phyloP scores from a whole-genome alignment of 371 early-diverging fungal genomes.

The Mortierella sp. region DNA sequence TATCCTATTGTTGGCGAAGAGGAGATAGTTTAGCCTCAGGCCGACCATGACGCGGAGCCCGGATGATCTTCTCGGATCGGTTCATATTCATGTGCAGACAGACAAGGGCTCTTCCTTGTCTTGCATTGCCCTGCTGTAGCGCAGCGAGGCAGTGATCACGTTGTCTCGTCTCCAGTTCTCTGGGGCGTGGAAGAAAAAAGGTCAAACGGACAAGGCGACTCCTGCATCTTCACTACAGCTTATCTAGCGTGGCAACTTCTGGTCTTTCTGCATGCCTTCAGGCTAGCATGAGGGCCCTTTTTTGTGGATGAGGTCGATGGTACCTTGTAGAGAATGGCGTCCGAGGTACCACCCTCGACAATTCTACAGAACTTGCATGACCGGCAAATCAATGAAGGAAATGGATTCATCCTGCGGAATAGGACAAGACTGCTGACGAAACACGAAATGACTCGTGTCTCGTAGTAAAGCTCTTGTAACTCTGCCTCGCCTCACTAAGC shows the following conservation, averaged over 20 bases:
- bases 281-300: too few relatives aligned
- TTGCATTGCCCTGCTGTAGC: background rate
- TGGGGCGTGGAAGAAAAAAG: background rate
- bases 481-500: background rate
- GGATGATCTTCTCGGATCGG: too few relatives aligned
- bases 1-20: slow-evolving; percentile 12
- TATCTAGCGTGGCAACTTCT: too few relatives aligned
- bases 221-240: too few relatives aligned
- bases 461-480: too few relatives aligned
- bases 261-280: too few relatives aligned
- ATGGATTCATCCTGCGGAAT: background rate
- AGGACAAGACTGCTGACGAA: background rate
- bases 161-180: background rate
- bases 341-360: slow-evolving; percentile 9
- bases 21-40: too few relatives aligned
- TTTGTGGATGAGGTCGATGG: background rate
- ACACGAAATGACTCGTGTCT: too few relatives aligned
- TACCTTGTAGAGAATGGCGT: slow-evolving; percentile 27
- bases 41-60: too few relatives aligned
- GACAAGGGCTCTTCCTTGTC: too few relatives aligned
- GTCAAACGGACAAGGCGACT: background rate
- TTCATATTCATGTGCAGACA: too few relatives aligned
- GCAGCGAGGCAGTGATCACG: background rate
- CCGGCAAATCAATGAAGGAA: background rate
- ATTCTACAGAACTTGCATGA: slow-evolving; percentile 24